These are phyloP conservation scores for Corniculantispora saksenae DNA, from an alignment of 2,329 filamentous ascomycete genomes.

Conservation along the genomic window DNA sequence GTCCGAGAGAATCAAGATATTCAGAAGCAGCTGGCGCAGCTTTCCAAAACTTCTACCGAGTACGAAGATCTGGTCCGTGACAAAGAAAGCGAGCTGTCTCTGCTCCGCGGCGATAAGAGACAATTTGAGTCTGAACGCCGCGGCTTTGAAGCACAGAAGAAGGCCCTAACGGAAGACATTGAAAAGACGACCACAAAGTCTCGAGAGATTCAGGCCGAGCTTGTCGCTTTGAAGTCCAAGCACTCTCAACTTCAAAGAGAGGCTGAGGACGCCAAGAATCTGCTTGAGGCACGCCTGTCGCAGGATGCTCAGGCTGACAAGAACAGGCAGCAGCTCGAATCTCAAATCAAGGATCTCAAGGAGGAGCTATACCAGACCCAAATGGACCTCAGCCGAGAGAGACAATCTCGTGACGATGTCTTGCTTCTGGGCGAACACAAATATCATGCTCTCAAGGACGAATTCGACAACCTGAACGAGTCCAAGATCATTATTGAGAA, in stretches of 20 bases:
- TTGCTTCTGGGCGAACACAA: constrained; percentile 89
- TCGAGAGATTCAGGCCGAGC: constrained; percentile 82
- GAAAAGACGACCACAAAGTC: constrained; percentile 75
- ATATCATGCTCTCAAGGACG: constrained; percentile 76
- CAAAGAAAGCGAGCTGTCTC: constrained; percentile 88
- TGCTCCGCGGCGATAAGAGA: constrained; percentile 82
- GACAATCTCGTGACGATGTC: constrained; percentile 92
- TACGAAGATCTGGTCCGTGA: constrained; percentile 92
- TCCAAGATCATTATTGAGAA: constrained; percentile 98
- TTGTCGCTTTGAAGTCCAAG: constrained; percentile 82
- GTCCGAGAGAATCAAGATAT: constrained; percentile 78
- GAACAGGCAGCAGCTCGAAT: constrained; percentile 78
- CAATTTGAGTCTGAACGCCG: constrained; percentile 80
- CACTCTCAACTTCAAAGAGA: constrained; percentile 85
- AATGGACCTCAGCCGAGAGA: constrained; percentile 84
- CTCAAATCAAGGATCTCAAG: constrained; percentile 86
- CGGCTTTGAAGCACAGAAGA: constrained; percentile 77
- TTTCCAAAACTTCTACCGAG: constrained; percentile 89
- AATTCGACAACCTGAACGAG: constrained; percentile 85
- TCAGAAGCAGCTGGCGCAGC: constrained; percentile 79
- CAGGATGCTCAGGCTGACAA: constrained; percentile 85
- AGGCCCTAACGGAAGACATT: constrained; percentile 70
- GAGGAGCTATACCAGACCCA: constrained; percentile 81
- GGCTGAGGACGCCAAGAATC: constrained; percentile 80
- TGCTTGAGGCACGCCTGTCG: constrained; percentile 84